These are phyloP conservation scores for Golubevia sp. DNA, from an alignment of 1,284 basidiomycete genomes.

Conservation along the genomic window DNA sequence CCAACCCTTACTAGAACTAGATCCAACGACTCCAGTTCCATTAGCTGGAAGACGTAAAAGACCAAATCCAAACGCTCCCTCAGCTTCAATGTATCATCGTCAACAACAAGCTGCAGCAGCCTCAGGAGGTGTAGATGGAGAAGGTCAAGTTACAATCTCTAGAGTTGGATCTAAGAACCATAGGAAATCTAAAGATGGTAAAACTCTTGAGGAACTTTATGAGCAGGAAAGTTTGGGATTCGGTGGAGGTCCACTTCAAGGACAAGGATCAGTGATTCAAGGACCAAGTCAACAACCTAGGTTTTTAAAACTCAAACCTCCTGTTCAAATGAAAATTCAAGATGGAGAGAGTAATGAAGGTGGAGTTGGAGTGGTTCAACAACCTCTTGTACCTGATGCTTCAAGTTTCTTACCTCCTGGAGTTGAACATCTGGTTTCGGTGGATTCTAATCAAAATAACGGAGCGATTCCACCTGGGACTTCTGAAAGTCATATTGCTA, in stretches of 20 bases:
- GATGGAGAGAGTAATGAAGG: too few species aligned
- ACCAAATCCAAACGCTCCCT: constrained; percentile 38
- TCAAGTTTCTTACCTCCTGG: constrained; percentile 28
- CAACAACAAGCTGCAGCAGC: too few species aligned
- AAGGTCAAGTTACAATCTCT: too few species aligned
- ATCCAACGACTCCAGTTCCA: constrained; percentile 45
- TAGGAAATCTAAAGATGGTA: too few species aligned
- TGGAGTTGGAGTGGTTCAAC: neutral
- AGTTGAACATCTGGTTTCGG: constrained; percentile 24
- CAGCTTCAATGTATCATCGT: constrained; percentile 3
- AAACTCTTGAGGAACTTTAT: too few species aligned
- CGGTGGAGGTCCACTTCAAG: too few species aligned
- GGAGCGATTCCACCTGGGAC: constrained; percentile 43
- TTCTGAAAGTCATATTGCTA: constrained; percentile 26
- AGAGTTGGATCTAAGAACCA: too few species aligned
- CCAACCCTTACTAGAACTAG: constrained; percentile 55
- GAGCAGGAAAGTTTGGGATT: too few species aligned
- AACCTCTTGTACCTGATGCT: neutral
- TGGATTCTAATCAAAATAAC: constrained; percentile 10
- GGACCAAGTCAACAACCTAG: constrained; percentile 8
- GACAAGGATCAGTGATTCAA: too few species aligned
- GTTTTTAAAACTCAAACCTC: constrained; percentile 3
- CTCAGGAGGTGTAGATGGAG: too few species aligned
- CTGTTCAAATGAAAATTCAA: too few species aligned
- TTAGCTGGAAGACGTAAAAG: constrained; percentile 14